Conservation (phyloP, 768 basidiomycete genomes). For the Leccinum uliginosum region DNA sequence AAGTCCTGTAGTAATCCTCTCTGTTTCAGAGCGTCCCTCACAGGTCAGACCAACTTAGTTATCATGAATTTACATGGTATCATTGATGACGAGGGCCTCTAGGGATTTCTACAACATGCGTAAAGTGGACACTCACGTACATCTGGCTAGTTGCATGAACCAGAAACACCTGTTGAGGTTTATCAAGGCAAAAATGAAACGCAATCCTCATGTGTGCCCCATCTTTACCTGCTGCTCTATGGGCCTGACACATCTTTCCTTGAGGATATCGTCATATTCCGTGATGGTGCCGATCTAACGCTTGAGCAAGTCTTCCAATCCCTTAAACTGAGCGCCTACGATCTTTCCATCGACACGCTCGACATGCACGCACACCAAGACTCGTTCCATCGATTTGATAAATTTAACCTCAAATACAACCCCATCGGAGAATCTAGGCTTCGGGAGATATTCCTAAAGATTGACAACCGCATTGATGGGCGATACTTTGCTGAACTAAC, state of each 20-base stretch:
- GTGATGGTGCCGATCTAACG: conserved; percentile 86
- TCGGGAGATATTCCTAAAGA: conserved; percentile 97
- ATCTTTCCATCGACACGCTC: conserved; percentile 96
- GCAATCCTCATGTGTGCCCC: conserved; percentile 61
- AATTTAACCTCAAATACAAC: conserved; percentile 97
- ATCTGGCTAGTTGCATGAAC: conserved; percentile 99
- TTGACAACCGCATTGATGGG: conserved; percentile 91
- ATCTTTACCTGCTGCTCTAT: background rate
- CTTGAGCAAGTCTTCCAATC: conserved; percentile 95
- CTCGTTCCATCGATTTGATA: conserved; percentile 97
- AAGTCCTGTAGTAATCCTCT: conserved; percentile 4
- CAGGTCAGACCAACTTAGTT: conserved; percentile 16
- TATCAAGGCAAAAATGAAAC: conserved; percentile 98
- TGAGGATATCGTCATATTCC: conserved; percentile 93
- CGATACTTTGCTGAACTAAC: conserved; percentile 94
- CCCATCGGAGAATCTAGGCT: conserved; percentile 93
- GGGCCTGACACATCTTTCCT: background rate
- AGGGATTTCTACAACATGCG: conserved; percentile 98
- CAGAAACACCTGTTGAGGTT: conserved; percentile 98
- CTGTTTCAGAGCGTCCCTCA: conserved; percentile 27
- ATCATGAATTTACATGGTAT: background rate
- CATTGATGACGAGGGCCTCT: conserved; percentile 6
- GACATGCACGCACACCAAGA: conserved; percentile 99
- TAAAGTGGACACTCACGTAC: conserved; percentile 98
- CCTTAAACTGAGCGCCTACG: conserved; percentile 91